These are phyloP conservation scores for Pseudotsuga menziesii DNA, from an alignment of 75 land plant species.

Conservation along the genomic window DNA sequence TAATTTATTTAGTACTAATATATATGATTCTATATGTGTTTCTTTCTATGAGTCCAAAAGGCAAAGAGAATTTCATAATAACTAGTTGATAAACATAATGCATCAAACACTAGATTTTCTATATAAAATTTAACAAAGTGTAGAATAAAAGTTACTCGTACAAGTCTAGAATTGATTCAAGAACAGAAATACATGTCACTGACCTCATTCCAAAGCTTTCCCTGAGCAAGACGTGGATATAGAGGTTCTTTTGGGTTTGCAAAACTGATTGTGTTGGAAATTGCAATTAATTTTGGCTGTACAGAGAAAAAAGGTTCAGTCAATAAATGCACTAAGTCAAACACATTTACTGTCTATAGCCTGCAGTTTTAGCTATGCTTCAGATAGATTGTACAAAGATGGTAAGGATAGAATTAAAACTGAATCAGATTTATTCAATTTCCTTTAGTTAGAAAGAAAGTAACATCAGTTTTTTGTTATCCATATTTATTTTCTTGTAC, in stretches of 20 bases:
- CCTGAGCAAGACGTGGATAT: constrained; percentile 91
- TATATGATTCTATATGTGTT: neutral
- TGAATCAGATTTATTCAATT: too few species aligned
- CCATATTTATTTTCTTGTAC: too few species aligned
- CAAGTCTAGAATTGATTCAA: neutral
- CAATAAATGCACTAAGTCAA: neutral
- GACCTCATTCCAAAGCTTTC: constrained; percentile 75
- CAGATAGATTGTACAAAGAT: too few species aligned
- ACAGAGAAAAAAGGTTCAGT: neutral
- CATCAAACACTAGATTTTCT: neutral
- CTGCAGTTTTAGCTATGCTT: too few species aligned
- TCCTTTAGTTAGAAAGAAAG: too few species aligned
- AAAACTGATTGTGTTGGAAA: constrained; percentile 73
- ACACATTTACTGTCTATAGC: too few species aligned
- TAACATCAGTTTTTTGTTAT: too few species aligned
- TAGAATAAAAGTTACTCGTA: neutral
- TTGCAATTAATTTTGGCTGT: constrained; percentile 87
- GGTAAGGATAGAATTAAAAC: too few species aligned
- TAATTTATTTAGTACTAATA: neutral
- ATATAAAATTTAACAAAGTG: neutral
- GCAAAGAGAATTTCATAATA: neutral
- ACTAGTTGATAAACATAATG: neutral
- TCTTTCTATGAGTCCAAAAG: neutral
- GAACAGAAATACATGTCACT: neutral
- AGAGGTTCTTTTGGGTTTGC: constrained; percentile 81